These are phyloP conservation scores for Sporothrix inflata DNA, from an alignment of 2,329 filamentous ascomycete genomes.

Conservation along the genomic window DNA sequence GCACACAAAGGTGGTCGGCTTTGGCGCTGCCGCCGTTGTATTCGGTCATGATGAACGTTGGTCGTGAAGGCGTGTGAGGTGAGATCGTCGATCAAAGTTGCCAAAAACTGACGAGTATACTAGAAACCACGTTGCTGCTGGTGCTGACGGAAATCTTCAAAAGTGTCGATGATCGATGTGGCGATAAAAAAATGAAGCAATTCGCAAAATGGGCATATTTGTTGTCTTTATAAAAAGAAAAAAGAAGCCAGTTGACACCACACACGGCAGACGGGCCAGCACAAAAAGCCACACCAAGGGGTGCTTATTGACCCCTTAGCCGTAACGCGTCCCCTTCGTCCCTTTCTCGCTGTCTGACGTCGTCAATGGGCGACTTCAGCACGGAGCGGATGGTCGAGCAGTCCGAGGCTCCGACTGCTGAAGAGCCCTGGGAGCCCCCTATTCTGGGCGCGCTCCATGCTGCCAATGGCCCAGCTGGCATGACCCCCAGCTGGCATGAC, in stretches of 20 bases:
- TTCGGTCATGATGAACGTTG: constrained; percentile 44
- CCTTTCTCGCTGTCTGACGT: not conserved
- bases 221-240: not conserved
- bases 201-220: not conserved
- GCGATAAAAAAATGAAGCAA: constrained; percentile 6
- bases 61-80: too few relatives aligned
- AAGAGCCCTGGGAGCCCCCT: not conserved
- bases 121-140: not conserved
- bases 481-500: not conserved
- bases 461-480: not conserved
- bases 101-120: not conserved
- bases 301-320: not conserved
- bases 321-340: not conserved
- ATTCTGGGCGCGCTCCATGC: not conserved
- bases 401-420: constrained; percentile 5
- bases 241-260: not conserved
- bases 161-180: not conserved
- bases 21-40: constrained; percentile 56
- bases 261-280: not conserved
- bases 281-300: not conserved
- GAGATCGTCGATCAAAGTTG: not conserved
- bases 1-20: constrained; percentile 73
- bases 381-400: not conserved
- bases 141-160: not conserved
- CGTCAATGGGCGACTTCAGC: not conserved